Base-by-base conservation (phyloP, 208 protist species). In the Tritrichomonas musculus region DNA sequence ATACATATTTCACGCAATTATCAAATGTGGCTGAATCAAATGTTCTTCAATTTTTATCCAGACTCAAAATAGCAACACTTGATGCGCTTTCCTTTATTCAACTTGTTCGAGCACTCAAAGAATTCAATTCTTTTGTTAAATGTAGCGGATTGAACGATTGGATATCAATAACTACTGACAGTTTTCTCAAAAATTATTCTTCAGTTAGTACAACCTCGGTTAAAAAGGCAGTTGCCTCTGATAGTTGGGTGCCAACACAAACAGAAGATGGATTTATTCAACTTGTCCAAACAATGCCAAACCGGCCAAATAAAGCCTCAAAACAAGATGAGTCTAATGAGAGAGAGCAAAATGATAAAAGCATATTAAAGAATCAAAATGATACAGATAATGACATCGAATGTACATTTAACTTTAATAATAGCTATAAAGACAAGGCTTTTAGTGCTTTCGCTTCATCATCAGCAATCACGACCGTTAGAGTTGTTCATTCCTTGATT, bases 11-110 rank as follows among this genome's bases (percentile, higher is more conserved):
- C n/a, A 39, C 44, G 3, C 77, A 88, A 17, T 88, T 88, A n/a
- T 41, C 20, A 39, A 4, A 44, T 33, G 41, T 47, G 5, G 41
- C 77, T 39, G 77, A 88, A 60, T 88, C 77, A 30, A 53, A 44
- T 60, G 77, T 88, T 39, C 77, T 88, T 88, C 77, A 88, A 88
- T 60, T 88, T 33, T 39, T 88, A 39, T 33, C 14, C 57, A 41
- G 77, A 4, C 33, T 88, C 0, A 88, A 88, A 39, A 20, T 4
- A 4, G 57, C 44, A 39, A 17, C 41, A 20, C 22, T 88, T 0
- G 77, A 88, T 17, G 47, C 77, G 5, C 27, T 88, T 39, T 88
- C 77, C 0, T 88, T 88, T 30, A 88, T 88, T 33, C 44, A 39
- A 39, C n/a, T 88, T 14, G n/a, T 27, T 25, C 13, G 47, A 36